phyloP scores from a whole-genome alignment of 805 yeast species.

The Cyberlindnera misumaiensis region DNA sequence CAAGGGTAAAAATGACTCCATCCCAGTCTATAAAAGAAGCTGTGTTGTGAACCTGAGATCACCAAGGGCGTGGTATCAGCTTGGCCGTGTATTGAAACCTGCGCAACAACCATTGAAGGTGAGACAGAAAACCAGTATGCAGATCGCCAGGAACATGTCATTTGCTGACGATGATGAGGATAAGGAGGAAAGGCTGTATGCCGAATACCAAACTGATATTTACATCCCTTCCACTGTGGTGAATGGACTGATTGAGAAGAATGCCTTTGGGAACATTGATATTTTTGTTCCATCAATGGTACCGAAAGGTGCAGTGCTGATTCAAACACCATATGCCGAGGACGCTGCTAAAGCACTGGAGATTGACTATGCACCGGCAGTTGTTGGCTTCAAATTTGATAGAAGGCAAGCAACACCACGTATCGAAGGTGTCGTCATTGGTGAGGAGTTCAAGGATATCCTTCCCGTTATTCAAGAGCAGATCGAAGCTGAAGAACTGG shows the following conservation, averaged over 20 bases:
- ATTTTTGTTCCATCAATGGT: constrained; percentile 73
- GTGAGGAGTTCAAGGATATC: constrained; percentile 54
- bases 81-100: constrained; percentile 66
- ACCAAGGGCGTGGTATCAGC: constrained; percentile 80
- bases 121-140: constrained; percentile 25
- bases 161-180: constrained; percentile 26
- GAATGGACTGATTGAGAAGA: constrained; percentile 62
- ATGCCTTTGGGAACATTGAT: constrained; percentile 80
- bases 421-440: constrained; percentile 72
- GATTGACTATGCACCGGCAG: constrained; percentile 82
- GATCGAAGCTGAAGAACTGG: constrained; percentile 35
- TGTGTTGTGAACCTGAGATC: constrained; percentile 61
- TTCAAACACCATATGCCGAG: constrained; percentile 47
- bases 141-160: constrained; percentile 13
- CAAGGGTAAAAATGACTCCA: constrained; percentile 33
- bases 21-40: constrained; percentile 62
- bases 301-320: constrained; percentile 68
- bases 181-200: constrained; percentile 60
- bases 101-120: constrained; percentile 63
- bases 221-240: constrained; percentile 53
- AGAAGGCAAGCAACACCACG: constrained; percentile 49
- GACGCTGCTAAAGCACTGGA: constrained; percentile 66
- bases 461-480: constrained; percentile 43
- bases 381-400: constrained; percentile 76
- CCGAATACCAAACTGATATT: constrained; percentile 69